These are phyloP conservation scores for Penicillium tannophilum DNA, from an alignment of 495 filamentous ascomycete genomes.

Conservation along the genomic window DNA sequence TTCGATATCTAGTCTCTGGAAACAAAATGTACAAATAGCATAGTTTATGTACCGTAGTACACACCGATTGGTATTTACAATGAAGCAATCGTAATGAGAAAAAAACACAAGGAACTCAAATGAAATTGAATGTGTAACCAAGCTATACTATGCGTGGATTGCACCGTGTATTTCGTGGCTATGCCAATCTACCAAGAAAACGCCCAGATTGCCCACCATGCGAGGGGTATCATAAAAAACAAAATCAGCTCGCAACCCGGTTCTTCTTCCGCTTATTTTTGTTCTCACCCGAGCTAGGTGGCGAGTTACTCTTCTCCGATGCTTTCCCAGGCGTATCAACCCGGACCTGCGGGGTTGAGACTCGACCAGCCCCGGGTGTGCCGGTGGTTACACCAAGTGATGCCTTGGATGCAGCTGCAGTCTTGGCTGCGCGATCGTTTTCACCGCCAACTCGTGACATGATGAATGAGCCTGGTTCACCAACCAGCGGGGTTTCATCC, in stretches of 20 bases:
- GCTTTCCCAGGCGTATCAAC: conserved; percentile 42
- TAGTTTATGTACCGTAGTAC: no score
- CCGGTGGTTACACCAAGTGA: conserved; percentile 10
- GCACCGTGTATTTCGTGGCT: no score
- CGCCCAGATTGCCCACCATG: neutral
- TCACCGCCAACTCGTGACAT: conserved; percentile 54
- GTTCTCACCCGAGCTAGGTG: conserved; percentile 34
- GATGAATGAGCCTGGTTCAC: conserved; percentile 84
- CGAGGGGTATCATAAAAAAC: conserved; percentile 31
- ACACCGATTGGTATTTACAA: no score
- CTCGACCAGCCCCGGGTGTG: conserved; percentile 22
- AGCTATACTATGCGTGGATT: no score
- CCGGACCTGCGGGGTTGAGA: conserved; percentile 41
- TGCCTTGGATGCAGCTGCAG: conserved; percentile 18
- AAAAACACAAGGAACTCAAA: no score
- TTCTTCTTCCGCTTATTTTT: conserved; percentile 41
- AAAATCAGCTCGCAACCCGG: conserved; percentile 34
- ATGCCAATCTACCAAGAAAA: conserved; percentile 1
- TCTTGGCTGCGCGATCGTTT: conserved; percentile 18
- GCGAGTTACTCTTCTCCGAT: conserved; percentile 33
- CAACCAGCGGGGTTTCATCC: conserved; percentile 87
- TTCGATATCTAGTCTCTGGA: no score
- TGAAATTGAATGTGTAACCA: no score
- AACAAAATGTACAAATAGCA: no score
- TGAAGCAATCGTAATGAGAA: no score